A percentile compares a stretch with the other conserved stretches of the same genome.
Conservation (phyloP, 768 basidiomycete species). For the Kwoniella botswanensis region DNA sequence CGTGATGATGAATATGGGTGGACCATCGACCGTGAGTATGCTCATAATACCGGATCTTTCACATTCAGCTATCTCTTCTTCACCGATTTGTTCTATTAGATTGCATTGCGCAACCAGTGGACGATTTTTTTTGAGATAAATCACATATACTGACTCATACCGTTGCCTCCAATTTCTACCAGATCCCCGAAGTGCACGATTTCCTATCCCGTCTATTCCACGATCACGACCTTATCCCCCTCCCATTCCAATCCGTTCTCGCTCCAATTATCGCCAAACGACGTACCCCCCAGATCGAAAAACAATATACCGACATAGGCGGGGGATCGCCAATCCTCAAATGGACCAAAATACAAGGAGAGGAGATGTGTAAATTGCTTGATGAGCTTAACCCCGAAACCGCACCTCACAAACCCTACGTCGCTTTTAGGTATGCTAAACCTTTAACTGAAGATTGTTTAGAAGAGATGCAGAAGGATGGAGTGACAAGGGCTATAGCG, state of each 20-base stretch:
- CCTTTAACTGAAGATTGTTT: constrained; percentile 85
- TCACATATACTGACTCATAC: not conserved
- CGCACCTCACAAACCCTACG: constrained; percentile 94
- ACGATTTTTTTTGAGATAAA: no score
- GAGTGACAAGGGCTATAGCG: constrained; percentile 87
- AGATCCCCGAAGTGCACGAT: constrained; percentile 86
- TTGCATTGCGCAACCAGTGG: no score
- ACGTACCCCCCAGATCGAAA: constrained; percentile 88
- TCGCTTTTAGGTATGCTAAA: constrained; percentile 88
- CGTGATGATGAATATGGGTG: constrained; percentile 99
- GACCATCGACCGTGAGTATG: constrained; percentile 79
- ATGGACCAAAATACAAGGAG: constrained; percentile 87
- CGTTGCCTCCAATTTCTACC: constrained; percentile 6
- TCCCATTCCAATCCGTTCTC: constrained; percentile 85
- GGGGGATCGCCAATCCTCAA: constrained; percentile 94
- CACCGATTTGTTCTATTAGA: no score
- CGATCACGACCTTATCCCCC: constrained; percentile 89
- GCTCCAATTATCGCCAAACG: constrained; percentile 88
- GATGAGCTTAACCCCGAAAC: constrained; percentile 93
- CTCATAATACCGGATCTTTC: constrained; percentile 1
- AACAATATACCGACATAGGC: constrained; percentile 92
- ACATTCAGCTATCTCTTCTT: no score
- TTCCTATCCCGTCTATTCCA: constrained; percentile 91
- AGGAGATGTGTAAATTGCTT: constrained; percentile 83
- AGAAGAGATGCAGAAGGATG: constrained; percentile 82